phyloP scores from a whole-genome alignment of 345 rosid genomes.

The Eucalyptus marginata region DNA sequence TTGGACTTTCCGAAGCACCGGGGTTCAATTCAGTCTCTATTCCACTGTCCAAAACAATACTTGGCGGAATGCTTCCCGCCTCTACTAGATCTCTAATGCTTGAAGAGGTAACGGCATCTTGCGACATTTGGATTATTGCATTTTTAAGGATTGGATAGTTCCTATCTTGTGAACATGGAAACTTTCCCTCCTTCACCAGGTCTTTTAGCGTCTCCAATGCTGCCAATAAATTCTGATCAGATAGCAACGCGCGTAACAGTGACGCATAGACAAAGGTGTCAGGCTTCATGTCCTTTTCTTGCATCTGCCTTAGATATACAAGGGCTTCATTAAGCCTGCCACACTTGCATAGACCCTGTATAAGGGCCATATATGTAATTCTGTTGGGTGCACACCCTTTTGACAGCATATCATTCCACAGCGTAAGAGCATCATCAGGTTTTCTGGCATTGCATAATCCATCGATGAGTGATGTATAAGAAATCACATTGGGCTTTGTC shows the following conservation, averaged over 20 bases:
- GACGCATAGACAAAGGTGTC: constrained; percentile 46
- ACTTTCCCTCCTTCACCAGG: constrained; percentile 39
- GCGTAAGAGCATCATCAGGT: constrained; percentile 56
- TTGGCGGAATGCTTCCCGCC: constrained; percentile 24
- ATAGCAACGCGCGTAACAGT: constrained; percentile 37
- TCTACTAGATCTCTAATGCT: constrained; percentile 30
- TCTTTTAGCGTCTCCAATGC: constrained; percentile 52
- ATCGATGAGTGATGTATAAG: constrained; percentile 61
- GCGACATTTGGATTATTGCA: constrained; percentile 34
- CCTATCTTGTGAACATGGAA: constrained; percentile 41
- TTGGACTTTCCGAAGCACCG: neutral
- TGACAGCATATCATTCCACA: constrained; percentile 66
- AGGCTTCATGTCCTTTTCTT: constrained; percentile 50
- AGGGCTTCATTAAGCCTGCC: constrained; percentile 46
- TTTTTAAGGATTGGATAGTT: constrained; percentile 23
- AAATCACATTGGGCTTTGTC: constrained; percentile 56
- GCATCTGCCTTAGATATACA: constrained; percentile 50
- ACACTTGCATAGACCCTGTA: constrained; percentile 79
- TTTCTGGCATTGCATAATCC: constrained; percentile 60
- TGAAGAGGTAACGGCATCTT: constrained; percentile 40
- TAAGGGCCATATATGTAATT: constrained; percentile 55
- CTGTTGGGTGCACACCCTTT: constrained; percentile 36
- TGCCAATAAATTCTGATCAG: constrained; percentile 15
- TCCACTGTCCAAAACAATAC: neutral
- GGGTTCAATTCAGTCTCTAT: neutral